phyloP scores from a whole-genome alignment of 805 yeast genomes.

The Myxozyma melibiosi region DNA sequence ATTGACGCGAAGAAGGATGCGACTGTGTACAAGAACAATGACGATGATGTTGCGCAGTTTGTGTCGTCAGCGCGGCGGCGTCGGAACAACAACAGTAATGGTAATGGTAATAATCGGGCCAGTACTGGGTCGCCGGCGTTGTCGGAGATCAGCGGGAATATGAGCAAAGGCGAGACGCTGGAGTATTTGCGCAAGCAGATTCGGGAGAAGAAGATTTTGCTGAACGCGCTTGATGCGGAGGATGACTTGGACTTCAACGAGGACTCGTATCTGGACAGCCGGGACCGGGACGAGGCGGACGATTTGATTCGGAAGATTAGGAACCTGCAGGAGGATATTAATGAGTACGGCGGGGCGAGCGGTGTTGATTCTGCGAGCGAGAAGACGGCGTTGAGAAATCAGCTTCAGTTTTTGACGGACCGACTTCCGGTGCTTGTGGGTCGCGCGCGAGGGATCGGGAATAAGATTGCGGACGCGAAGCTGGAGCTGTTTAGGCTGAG shows the following conservation, averaged over 20 bases:
- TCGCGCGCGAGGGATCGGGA: conserved; percentile 64
- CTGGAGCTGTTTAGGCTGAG: conserved; percentile 62
- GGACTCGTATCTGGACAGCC: conserved; percentile 43
- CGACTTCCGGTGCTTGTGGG: conserved; percentile 71
- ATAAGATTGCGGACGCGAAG: conserved; percentile 66
- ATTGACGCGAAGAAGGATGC: conserved; percentile 48
- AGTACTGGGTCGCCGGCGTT: conserved; percentile 7
- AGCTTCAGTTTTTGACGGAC: conserved; percentile 65
- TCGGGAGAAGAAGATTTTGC: conserved; percentile 68
- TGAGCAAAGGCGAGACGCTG: conserved; percentile 42
- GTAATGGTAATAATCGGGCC: too few relatives aligned
- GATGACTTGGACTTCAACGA: conserved; percentile 48
- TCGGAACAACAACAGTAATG: conserved; percentile 12
- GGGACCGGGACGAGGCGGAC: conserved; percentile 61
- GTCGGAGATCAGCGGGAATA: too few relatives aligned
- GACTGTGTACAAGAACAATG: conserved; percentile 65
- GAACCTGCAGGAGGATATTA: conserved; percentile 47
- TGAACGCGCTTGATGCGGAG: conserved; percentile 71
- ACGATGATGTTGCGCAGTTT: conserved; percentile 70
- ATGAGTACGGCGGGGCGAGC: conserved; percentile 34
- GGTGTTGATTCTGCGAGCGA: conserved; percentile 45
- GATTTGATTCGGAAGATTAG: conserved; percentile 62
- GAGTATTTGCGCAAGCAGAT: conserved; percentile 64
- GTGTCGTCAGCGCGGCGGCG: conserved; percentile 54
- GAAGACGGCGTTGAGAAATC: conserved; percentile 55